Conservation (phyloP, 1,284 basidiomycete genomes). For the Wallemia ichthyophaga region DNA sequence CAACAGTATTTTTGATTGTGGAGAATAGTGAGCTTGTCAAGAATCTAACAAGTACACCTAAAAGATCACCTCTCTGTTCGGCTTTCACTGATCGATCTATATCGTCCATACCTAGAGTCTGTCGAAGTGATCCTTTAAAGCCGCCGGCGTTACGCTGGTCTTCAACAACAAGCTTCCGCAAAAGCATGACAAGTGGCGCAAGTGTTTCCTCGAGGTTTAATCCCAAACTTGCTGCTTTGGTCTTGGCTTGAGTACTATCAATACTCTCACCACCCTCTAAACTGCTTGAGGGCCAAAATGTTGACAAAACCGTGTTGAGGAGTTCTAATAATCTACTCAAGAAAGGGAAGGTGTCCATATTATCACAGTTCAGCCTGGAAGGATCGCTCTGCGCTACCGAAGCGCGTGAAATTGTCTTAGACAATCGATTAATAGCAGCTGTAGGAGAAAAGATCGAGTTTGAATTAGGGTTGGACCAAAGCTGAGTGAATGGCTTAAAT, state of each 20-base stretch:
- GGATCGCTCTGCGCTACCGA: not conserved
- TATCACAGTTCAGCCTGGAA: not conserved
- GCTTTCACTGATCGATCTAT: constrained; percentile 41
- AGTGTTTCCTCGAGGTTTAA: constrained; percentile 38
- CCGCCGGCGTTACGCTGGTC: constrained; percentile 27
- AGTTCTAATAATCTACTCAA: not conserved
- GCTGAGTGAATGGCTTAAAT: not conserved
- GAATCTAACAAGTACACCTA: constrained; percentile 51
- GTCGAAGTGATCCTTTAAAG: constrained; percentile 31
- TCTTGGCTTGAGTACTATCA: not conserved
- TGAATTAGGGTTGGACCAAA: not conserved
- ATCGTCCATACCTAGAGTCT: constrained; percentile 29
- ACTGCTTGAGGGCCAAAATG: not conserved
- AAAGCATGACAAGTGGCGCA: constrained; percentile 37
- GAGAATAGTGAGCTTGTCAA: constrained; percentile 37
- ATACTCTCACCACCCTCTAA: not conserved
- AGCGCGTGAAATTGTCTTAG: not conserved
- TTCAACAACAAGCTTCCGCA: constrained; percentile 33
- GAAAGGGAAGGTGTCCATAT: not conserved
- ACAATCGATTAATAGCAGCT: not conserved
- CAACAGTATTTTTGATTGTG: constrained; percentile 36
- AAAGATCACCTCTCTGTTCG: constrained; percentile 33
- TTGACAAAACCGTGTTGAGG: not conserved
- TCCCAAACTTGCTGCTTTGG: constrained; percentile 3
- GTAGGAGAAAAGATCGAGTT: not conserved